Evolutionary conservation across 2,329 filamentous ascomycete species (phyloP).

Genomic region (Cercospora canescens): DNA sequence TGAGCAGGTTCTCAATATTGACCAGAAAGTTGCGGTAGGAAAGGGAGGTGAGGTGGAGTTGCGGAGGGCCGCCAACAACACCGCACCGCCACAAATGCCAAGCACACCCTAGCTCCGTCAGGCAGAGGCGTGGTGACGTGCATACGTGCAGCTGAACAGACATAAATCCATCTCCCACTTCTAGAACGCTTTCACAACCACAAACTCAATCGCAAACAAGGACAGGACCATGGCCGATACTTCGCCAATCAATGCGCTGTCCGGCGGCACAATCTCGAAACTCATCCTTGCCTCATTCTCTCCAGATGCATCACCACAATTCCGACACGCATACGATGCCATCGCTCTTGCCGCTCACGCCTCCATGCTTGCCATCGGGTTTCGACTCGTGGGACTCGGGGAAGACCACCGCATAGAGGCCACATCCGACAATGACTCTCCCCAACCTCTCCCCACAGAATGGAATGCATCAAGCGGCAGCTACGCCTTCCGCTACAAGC

Average conservation of each 20-base stretch:
- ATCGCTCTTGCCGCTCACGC: slow-evolving; percentile 82
- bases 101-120: background rate
- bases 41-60: background rate
- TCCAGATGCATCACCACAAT: slow-evolving; percentile 38
- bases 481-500: slow-evolving; percentile 82
- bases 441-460: slow-evolving; percentile 66
- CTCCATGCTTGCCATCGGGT: slow-evolving; percentile 76
- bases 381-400: slow-evolving; percentile 77
- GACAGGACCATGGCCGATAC: background rate
- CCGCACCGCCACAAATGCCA: background rate
- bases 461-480: slow-evolving; percentile 76
- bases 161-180: background rate
- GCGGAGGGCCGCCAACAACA: background rate
- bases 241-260: slow-evolving; percentile 43
- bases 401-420: slow-evolving; percentile 69
- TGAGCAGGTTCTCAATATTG: no score
- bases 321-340: slow-evolving; percentile 76
- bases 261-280: slow-evolving; percentile 43
- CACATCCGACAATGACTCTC: slow-evolving; percentile 41
- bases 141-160: background rate
- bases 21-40: no score
- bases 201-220: background rate
- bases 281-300: slow-evolving; percentile 49
- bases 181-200: background rate
- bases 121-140: slow-evolving; percentile 1